phyloP scores from a whole-genome alignment of 2,329 filamentous ascomycete genomes.

The Penicillium sp. region DNA sequence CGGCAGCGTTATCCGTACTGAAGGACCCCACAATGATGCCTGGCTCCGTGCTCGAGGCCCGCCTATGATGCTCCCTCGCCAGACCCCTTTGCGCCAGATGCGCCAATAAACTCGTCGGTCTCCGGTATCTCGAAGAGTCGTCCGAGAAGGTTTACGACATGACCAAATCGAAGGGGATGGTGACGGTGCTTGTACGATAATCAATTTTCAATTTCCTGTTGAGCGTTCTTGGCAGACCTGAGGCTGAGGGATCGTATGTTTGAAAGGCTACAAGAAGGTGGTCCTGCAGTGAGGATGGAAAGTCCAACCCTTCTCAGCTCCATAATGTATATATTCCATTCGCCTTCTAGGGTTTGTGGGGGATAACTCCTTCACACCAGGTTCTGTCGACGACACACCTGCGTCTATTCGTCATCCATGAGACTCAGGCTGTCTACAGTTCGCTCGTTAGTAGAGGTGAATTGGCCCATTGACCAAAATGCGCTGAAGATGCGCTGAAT shows the following conservation, averaged over 20 bases:
- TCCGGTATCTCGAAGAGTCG: constrained; percentile 11
- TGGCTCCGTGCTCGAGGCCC: constrained; percentile 74
- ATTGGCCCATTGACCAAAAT: not conserved
- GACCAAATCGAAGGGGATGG: constrained; percentile 23
- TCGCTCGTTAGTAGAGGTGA: not conserved
- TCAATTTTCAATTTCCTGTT: constrained; percentile 21
- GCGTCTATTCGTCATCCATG: constrained; percentile 1
- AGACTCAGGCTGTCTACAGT: too few species aligned
- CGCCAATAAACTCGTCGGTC: constrained; percentile 34
- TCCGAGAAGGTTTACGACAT: constrained; percentile 28
- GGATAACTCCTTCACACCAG: not conserved
- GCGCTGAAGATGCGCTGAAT: not conserved
- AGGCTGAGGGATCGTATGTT: not conserved
- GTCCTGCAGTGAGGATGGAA: not conserved
- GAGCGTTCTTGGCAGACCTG: constrained; percentile 19
- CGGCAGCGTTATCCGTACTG: constrained; percentile 91
- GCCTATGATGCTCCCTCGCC: constrained; percentile 68
- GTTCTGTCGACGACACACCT: not conserved
- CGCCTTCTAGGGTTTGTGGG: not conserved
- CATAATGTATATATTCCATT: constrained; percentile 9
- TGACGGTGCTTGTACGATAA: constrained; percentile 37
- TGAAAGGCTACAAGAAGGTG: constrained; percentile 6
- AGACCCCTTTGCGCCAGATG: constrained; percentile 39
- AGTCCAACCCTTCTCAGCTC: not conserved
- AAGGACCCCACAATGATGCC: constrained; percentile 75